Conservation (phyloP, 78 protist species). For the Dictyostelium intermedium region DNA sequence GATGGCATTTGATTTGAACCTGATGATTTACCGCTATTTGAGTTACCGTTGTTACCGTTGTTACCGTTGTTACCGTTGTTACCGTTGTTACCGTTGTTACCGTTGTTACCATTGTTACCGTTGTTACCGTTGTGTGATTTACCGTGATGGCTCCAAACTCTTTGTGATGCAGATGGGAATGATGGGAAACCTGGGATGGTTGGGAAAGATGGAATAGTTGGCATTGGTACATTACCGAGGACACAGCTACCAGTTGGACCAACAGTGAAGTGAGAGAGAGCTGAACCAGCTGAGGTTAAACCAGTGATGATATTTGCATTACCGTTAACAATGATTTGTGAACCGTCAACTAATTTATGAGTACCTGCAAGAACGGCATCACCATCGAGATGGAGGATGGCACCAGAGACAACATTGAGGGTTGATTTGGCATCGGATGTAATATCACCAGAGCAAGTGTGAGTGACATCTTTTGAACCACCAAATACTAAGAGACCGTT, state of each 20-base stretch:
- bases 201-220: slow-evolving; percentile 2
- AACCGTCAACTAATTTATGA: slow-evolving; percentile 5
- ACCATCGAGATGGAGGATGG: slow-evolving; percentile 21
- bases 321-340: slow-evolving; percentile 24
- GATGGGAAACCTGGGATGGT: not conserved
- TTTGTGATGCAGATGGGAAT: not conserved
- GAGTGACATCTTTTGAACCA: not conserved
- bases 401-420: slow-evolving; percentile 5
- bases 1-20: not conserved
- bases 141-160: not conserved
- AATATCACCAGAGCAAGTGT: not conserved
- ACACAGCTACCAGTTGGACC: slow-evolving; percentile 31
- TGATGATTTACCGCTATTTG: not conserved
- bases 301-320: slow-evolving; percentile 9
- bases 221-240: slow-evolving; percentile 1
- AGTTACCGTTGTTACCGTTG: too few relatives aligned
- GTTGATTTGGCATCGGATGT: slow-evolving; percentile 30
- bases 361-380: slow-evolving; percentile 7
- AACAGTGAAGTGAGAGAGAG: not conserved
- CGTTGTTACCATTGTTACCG: not conserved
- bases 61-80: too few relatives aligned
- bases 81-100: not conserved
- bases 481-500: not conserved
- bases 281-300: not conserved
- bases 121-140: not conserved